These are phyloP conservation scores for Smallanthus sonchifolius DNA, from an alignment of 129 eudicot species.

Conservation along the genomic window DNA sequence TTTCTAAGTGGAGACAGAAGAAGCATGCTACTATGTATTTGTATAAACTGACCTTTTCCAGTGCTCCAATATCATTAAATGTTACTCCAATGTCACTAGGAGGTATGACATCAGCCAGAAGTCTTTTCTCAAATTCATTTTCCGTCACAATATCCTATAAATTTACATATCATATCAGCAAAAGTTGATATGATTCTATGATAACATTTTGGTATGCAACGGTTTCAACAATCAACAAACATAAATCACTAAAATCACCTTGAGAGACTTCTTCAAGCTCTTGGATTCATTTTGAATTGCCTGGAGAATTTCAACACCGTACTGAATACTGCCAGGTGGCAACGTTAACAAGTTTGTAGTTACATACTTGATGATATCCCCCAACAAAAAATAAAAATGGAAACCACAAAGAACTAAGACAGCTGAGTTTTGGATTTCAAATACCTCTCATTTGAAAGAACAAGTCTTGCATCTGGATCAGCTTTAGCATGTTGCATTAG, in stretches of 20 bases:
- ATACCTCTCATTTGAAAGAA: conserved; percentile 76
- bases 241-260: conserved; percentile 38
- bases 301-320: conserved; percentile 62
- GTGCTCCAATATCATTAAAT: conserved; percentile 97
- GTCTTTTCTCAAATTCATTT: conserved; percentile 94
- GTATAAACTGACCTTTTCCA: conserved; percentile 95
- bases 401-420: neutral
- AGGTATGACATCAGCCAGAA: conserved; percentile 84
- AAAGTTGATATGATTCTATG: neutral
- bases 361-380: conserved; percentile 2
- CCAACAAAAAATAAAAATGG: neutral
- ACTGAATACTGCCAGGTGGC: conserved; percentile 51
- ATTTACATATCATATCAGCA: conserved; percentile 9
- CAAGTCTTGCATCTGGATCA: conserved; percentile 49
- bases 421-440: neutral
- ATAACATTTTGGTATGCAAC: conserved; percentile 7
- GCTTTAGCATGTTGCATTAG: conserved; percentile 57
- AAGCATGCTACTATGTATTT: no score
- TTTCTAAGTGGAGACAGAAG: no score
- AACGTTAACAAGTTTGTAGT: conserved; percentile 11
- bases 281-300: conserved; percentile 75
- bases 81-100: conserved; percentile 95
- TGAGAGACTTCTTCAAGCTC: conserved; percentile 87
- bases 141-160: conserved; percentile 82
- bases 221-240: conserved; percentile 7